These are phyloP conservation scores for Aspergillus ochraceoroseus DNA, from an alignment of 2,329 filamentous ascomycete species.

Conservation along the genomic window DNA sequence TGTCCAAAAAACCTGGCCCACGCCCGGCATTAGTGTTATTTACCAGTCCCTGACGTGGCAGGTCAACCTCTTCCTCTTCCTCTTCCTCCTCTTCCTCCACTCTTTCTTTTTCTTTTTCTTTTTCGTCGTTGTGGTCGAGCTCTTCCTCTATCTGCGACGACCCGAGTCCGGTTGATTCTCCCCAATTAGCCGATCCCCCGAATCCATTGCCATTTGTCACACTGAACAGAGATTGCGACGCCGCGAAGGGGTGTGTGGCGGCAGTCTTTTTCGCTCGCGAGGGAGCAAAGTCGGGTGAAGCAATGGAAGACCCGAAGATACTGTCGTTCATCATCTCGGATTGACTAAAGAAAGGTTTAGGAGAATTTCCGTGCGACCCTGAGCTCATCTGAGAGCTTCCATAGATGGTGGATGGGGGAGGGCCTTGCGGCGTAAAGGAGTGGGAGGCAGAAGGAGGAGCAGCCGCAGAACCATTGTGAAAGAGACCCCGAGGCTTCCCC, in stretches of 20 bases:
- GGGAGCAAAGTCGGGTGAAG: slow-evolving; percentile 31
- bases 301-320: slow-evolving; percentile 37
- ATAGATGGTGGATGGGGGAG: slow-evolving; percentile 50
- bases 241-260: slow-evolving; percentile 22
- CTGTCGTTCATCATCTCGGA: slow-evolving; percentile 37
- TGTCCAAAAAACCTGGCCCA: slow-evolving; percentile 32
- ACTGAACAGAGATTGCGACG: slow-evolving; percentile 29
- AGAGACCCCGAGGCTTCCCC: slow-evolving; percentile 35
- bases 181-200: slow-evolving; percentile 26
- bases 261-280: slow-evolving; percentile 28
- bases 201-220: slow-evolving; percentile 27
- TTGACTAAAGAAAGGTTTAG: slow-evolving; percentile 37
- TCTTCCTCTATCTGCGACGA: slow-evolving; percentile 28
- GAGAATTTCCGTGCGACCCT: slow-evolving; percentile 34
- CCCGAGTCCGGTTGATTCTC: slow-evolving; percentile 23
- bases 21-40: slow-evolving; percentile 15
- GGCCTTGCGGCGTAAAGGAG: slow-evolving; percentile 55
- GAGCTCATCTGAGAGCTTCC: slow-evolving; percentile 48
- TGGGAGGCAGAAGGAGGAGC: slow-evolving; percentile 49
- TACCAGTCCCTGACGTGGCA: slow-evolving; percentile 27
- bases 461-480: slow-evolving; percentile 51
- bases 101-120: slow-evolving; percentile 37
- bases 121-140: slow-evolving; percentile 33
- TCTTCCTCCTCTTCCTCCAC: slow-evolving; percentile 42
- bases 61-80: slow-evolving; percentile 37